Base-by-base conservation (phyloP, 257 asterid species). In the Solanum rostratum region DNA sequence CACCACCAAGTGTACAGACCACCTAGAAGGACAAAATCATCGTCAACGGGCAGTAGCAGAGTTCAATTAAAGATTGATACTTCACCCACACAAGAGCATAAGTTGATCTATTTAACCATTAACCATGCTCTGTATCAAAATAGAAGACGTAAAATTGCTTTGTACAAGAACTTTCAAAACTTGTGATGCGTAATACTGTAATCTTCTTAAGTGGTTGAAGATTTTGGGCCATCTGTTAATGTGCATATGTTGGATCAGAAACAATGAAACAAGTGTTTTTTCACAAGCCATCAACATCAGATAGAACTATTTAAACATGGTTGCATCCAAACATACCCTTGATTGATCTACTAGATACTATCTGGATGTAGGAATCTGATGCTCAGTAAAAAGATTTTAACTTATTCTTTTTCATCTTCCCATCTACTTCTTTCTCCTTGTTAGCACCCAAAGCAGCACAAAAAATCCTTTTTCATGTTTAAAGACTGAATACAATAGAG, bases 1-100 rank as follows among this genome's bases (percentile, higher is more conserved):
- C 86, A 81, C 90, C 88, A 33, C 91, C 91, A 73, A 89, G 87
- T 65, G 88, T 83, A 87, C 91, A 85, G 53, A 89, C 43, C 86
- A 89, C 90, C 91, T 87, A 80, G 13, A 83, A 73, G 52, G 82
- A 49, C 43, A 76, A 29, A 27, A 76, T 13, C 62, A 76, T 49
- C 12, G 10, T 74, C 59, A 74, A 74, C 22, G 3, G 39, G 59
- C 3, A 76, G 62, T 49, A 49, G 45, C 16, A 76, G 24, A 27
- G 43, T 49, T 76, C 82, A 76, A 24, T 4, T 76, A 27, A 76
- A 49, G 81, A 49, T 27, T 43, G 27, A 46, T 4, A 76, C 27
- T 27, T 24, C 81, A 76, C 33, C 43, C 62, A 6, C 82, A 27
- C 62, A 74, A 15, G 62, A 76, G 82, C 43, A 5, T 2, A 46